Base-by-base conservation (phyloP, 148 eudicot genomes). In the Vaccinium corymbosum region DNA sequence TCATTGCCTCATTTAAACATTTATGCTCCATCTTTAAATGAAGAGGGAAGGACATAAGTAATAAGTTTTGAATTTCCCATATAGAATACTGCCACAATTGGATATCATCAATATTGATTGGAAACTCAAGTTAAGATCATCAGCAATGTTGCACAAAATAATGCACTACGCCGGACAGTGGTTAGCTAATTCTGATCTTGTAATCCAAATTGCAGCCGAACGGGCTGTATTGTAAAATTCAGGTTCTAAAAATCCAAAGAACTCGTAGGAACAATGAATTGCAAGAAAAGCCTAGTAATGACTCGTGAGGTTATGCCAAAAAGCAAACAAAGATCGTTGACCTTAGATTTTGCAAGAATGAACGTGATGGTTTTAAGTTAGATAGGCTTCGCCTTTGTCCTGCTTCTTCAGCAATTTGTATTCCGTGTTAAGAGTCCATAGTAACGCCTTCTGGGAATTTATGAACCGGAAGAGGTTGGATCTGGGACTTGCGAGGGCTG, bases 401-500 rank as follows among this genome's bases (percentile, higher is more conserved):
- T 38, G 32, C 32, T 64, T 64, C 70, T 72, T 70, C 62, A 17
- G 78, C 76, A 73, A 29, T 11, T 62, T 62, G 15, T 42, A 17
- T 66, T 64, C 20, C 35, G 27, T 82, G 12, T 75, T 74, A 92
- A 0, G 94, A 91, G 88, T 94, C 98, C 86, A 87, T 87, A 29
- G 89, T 90, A n/a, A 95, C 91, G 12, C 93, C 94, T 90, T 94
- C 95, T 50, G 90, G 90, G 72, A 86, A 89, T 6, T 91, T 90
- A 7, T 78, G 86, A 49, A 89, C 83, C 55, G 87, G 92, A 76
- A 91, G 87, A 75, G 98, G 89, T 7, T 92, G 89, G 61, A 91
- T 85, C 57, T 85, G 87, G 76, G 94, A 81, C 70, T 89, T 92
- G 61, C 85, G 85, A 0, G 90, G 84, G 76, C 87, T 80, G 22